Conservation (phyloP, 208 protist genomes). For the Leishmania martiniquensis region DNA sequence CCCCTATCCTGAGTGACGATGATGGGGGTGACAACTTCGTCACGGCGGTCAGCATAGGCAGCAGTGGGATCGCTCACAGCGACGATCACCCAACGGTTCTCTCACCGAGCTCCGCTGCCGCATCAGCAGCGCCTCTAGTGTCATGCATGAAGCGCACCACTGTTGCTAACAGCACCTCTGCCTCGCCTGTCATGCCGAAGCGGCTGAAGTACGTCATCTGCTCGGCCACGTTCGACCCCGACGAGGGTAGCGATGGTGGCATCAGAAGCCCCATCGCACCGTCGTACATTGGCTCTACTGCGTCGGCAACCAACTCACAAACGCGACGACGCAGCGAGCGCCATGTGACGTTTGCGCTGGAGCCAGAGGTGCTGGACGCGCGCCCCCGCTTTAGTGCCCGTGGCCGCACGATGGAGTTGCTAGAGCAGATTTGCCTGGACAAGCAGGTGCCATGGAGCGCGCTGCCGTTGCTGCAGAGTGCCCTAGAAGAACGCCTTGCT, state of each 20-base stretch:
- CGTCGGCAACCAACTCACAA: neutral
- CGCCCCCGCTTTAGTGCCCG: conserved; percentile 24
- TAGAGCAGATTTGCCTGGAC: conserved; percentile 36
- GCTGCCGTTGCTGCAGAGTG: conserved; percentile 21
- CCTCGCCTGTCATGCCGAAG: conserved; percentile 13
- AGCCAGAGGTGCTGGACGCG: conserved; percentile 32
- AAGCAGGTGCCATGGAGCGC: conserved; percentile 25
- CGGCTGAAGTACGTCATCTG: conserved; percentile 32
- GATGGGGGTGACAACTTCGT: neutral
- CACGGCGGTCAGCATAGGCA: neutral
- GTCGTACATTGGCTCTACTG: neutral
- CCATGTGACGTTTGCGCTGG: conserved; percentile 33
- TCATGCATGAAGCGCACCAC: conserved; percentile 11
- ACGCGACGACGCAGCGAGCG: conserved; percentile 9
- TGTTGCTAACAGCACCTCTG: neutral
- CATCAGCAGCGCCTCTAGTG: conserved; percentile 5
- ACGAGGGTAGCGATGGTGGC: neutral
- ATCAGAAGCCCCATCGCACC: neutral
- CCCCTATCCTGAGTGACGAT: neutral
- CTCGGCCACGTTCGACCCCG: conserved; percentile 13
- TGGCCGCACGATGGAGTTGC: conserved; percentile 26
- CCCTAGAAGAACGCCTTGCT: conserved; percentile 1
- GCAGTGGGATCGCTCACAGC: neutral
- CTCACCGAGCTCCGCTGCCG: neutral
- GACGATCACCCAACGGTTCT: neutral